Conservation (phyloP, 345 rosid species). For the Diplotaxis tenuifolia region DNA sequence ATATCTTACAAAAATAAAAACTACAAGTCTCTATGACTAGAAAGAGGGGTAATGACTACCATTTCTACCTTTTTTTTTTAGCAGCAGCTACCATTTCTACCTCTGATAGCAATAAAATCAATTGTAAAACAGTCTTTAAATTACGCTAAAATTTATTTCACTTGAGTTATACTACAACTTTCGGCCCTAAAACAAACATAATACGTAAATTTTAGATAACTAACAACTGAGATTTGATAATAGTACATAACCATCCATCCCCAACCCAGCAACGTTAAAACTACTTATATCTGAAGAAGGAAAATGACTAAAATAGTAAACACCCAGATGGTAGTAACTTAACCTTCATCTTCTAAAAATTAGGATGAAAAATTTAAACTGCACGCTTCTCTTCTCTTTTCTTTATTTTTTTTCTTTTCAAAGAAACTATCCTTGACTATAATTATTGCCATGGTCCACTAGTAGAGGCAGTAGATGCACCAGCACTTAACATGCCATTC, state of each 20-base stretch:
- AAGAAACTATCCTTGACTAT: neutral
- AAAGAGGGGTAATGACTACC: too few species aligned
- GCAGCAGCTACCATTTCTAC: too few species aligned
- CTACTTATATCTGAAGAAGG: neutral
- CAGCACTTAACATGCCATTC: constrained; percentile 36
- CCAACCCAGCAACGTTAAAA: constrained; percentile 28
- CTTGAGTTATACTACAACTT: neutral
- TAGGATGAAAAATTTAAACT: constrained; percentile 20
- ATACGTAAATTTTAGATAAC: constrained; percentile 7
- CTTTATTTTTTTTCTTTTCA: too few species aligned
- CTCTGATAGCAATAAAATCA: neutral
- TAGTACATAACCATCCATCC: constrained; percentile 26
- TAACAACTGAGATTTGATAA: constrained; percentile 18
- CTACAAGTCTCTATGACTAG: too few species aligned
- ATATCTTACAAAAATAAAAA: too few species aligned
- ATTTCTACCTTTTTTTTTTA: too few species aligned
- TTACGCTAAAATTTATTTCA: neutral
- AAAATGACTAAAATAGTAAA: constrained; percentile 12
- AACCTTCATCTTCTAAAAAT: constrained; percentile 23
- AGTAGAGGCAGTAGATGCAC: constrained; percentile 27
- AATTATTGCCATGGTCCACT: constrained; percentile 33
- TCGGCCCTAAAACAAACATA: neutral
- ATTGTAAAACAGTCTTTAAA: neutral
- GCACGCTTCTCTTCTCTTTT: neutral
- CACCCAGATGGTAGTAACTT: constrained; percentile 8